Conservation (phyloP, 805 yeast species). For the Jamesozyma piceae region DNA sequence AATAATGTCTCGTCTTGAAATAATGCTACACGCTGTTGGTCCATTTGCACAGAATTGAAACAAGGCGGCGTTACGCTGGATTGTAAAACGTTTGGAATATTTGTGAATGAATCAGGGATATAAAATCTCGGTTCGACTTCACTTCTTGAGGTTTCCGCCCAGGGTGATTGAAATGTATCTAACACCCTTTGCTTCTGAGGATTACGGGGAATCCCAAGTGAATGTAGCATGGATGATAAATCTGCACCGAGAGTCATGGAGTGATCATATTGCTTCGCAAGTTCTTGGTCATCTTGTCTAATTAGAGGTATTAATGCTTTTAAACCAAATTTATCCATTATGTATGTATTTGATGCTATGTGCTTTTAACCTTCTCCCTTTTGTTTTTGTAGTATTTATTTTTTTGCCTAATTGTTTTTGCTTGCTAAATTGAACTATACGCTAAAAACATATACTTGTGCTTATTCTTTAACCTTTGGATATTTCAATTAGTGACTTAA, state of each 20-base stretch:
- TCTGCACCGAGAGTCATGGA: conserved; percentile 31
- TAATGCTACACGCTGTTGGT: conserved; percentile 41
- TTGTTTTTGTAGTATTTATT: too few relatives aligned
- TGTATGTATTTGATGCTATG: background rate
- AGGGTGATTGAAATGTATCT: conserved; percentile 75
- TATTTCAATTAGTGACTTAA: too few relatives aligned
- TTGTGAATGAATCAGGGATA: conserved; percentile 49
- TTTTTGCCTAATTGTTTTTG: too few relatives aligned
- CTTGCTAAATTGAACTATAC: too few relatives aligned
- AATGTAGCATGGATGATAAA: conserved; percentile 27
- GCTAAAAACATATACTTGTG: too few relatives aligned
- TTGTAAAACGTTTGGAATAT: conserved; percentile 28
- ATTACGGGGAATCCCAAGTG: conserved; percentile 25
- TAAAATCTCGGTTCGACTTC: conserved; percentile 80
- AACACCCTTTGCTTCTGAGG: conserved; percentile 21
- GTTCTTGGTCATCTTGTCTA: conserved; percentile 22
- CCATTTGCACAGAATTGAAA: conserved; percentile 29
- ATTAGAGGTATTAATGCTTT: conserved; percentile 27
- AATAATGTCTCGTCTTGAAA: conserved; percentile 89
- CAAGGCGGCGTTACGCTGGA: conserved; percentile 23
- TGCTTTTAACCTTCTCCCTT: too few relatives aligned
- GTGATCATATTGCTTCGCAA: conserved; percentile 19
- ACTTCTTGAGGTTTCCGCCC: conserved; percentile 86
- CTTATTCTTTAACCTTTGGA: too few relatives aligned
- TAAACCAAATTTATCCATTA: conserved; percentile 29